Evolutionary conservation across 805 yeast species (phyloP).

Genomic region (Lipomyces japonicus): DNA sequence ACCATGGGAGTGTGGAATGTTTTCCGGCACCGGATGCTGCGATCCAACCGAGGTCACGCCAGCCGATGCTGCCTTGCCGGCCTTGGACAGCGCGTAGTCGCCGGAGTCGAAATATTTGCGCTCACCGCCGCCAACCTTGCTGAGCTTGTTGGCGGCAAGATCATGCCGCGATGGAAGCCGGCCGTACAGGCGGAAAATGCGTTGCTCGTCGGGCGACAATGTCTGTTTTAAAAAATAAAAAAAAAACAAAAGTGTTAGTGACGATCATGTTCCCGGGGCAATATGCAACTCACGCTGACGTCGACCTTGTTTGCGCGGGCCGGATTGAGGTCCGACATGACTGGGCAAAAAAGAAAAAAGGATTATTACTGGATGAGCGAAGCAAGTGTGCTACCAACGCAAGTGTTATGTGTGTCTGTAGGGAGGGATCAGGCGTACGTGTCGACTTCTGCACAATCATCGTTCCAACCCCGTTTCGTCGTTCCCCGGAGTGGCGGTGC

Average conservation of each 20-base stretch:
- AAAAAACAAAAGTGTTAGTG: background rate
- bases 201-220: conserved; percentile 65
- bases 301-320: conserved; percentile 20
- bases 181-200: conserved; percentile 76
- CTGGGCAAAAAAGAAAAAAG: too few relatives aligned
- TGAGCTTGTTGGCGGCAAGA: conserved; percentile 62
- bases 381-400: too few relatives aligned
- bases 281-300: conserved; percentile 10
- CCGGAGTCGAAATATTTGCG: conserved; percentile 92
- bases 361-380: too few relatives aligned
- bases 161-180: conserved; percentile 79
- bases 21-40: conserved; percentile 34
- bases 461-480: too few relatives aligned
- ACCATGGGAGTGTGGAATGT: conserved; percentile 31
- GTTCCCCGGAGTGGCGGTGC: too few relatives aligned
- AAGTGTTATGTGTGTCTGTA: too few relatives aligned
- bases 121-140: conserved; percentile 13
- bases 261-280: background rate
- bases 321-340: conserved; percentile 19
- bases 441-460: too few relatives aligned
- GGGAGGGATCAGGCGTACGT: too few relatives aligned
- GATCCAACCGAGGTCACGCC: conserved; percentile 33
- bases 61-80: conserved; percentile 38
- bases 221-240: conserved; percentile 1
- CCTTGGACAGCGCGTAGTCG: conserved; percentile 73